Evolutionary conservation across 2,329 filamentous ascomycete genomes (phyloP).

Genomic region (Ustulina deusta): DNA sequence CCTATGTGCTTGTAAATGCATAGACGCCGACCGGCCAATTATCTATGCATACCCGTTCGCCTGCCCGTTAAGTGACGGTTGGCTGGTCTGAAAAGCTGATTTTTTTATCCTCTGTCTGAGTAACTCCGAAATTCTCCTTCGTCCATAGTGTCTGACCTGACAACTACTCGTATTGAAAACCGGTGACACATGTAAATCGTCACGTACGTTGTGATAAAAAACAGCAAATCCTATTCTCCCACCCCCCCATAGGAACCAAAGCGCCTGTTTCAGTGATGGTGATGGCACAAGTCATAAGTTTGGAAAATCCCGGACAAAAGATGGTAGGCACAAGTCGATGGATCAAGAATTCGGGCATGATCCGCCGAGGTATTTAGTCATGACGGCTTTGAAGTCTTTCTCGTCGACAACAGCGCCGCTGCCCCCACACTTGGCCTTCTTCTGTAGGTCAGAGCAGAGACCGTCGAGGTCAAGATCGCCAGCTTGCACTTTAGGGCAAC

Average conservation of each 20-base stretch:
- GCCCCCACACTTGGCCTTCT: slow-evolving; percentile 96
- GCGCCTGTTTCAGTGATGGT: slow-evolving; percentile 32
- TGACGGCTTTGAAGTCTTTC: slow-evolving; percentile 84
- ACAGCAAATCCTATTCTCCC: slow-evolving; percentile 25
- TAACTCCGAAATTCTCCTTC: slow-evolving; percentile 34
- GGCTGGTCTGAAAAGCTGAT: slow-evolving; percentile 20
- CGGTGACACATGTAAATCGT: slow-evolving; percentile 19
- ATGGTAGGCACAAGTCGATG: slow-evolving; percentile 6
- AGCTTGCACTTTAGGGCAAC: slow-evolving; percentile 85
- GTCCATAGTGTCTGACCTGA: slow-evolving; percentile 16
- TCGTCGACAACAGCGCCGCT: slow-evolving; percentile 90
- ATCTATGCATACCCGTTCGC: slow-evolving; percentile 35
- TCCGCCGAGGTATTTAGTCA: slow-evolving; percentile 69
- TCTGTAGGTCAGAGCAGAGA: slow-evolving; percentile 90
- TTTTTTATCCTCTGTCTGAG: slow-evolving; percentile 35
- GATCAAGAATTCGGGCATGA: slow-evolving; percentile 27
- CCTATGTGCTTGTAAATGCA: slow-evolving; percentile 36
- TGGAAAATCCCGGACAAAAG: slow-evolving; percentile 18
- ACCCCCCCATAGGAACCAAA: slow-evolving; percentile 30
- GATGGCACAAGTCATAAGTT: slow-evolving; percentile 33
- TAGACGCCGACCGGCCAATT: slow-evolving; percentile 32
- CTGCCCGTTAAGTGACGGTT: slow-evolving; percentile 23
- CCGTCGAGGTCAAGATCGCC: slow-evolving; percentile 95
- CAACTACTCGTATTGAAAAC: slow-evolving; percentile 15
- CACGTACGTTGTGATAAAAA: slow-evolving; percentile 28